These are phyloP conservation scores for Paxillus involutus DNA, from an alignment of 768 basidiomycete genomes.

Conservation along the genomic window DNA sequence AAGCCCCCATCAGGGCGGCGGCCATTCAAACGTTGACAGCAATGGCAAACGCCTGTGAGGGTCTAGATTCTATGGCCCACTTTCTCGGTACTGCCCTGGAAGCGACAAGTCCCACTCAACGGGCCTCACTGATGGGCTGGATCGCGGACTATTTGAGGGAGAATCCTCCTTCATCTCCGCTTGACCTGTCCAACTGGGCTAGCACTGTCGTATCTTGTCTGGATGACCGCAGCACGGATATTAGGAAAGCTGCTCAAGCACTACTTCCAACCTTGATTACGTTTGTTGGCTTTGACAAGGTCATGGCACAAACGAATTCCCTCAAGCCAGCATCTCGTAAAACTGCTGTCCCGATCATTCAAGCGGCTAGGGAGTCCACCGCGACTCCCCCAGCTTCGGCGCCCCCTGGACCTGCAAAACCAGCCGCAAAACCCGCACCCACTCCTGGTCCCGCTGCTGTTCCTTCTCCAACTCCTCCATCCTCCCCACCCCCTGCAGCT, in stretches of 20 bases:
- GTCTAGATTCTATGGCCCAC: conserved; percentile 77
- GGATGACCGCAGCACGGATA: conserved; percentile 89
- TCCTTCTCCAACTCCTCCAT: conserved; percentile 38
- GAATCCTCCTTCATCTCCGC: conserved; percentile 47
- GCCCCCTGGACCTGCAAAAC: conserved; percentile 27
- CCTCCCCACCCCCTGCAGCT: conserved; percentile 43
- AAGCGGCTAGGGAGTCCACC: conserved; percentile 66
- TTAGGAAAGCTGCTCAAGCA: conserved; percentile 87
- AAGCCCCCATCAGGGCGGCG: conserved; percentile 78
- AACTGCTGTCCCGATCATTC: conserved; percentile 84
- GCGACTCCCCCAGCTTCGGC: conserved; percentile 28
- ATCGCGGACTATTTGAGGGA: conserved; percentile 76
- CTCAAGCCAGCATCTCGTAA: conserved; percentile 90
- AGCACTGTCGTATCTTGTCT: conserved; percentile 68
- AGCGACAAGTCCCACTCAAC: conserved; percentile 82
- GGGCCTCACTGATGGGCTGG: conserved; percentile 79
- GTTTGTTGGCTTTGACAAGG: conserved; percentile 76
- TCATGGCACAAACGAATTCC: conserved; percentile 81
- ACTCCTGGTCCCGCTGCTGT: conserved; percentile 20
- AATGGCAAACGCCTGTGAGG: conserved; percentile 82
- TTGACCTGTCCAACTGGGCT: conserved; percentile 74
- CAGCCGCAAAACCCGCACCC: conserved; percentile 24
- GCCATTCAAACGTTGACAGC: conserved; percentile 78
- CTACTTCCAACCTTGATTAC: conserved; percentile 75
- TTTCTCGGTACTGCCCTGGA: conserved; percentile 83